phyloP scores from a whole-genome alignment of 1,284 basidiomycete species.

The Tremellales sp. region DNA sequence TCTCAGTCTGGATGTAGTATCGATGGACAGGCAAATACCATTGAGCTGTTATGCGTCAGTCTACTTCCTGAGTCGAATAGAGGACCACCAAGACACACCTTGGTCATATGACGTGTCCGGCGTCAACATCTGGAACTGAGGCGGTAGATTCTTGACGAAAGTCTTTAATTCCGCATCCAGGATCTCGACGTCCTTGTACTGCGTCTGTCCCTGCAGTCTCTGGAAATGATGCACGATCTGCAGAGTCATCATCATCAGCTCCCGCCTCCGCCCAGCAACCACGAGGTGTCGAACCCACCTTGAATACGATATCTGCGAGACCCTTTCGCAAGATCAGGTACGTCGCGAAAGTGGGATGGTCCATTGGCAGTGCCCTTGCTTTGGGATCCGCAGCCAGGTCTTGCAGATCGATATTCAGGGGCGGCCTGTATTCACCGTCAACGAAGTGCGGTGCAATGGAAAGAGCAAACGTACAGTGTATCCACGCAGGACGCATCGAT shows the following conservation, averaged over 20 bases:
- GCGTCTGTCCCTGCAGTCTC: constrained; percentile 67
- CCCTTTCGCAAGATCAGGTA: constrained; percentile 81
- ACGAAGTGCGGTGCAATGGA: not conserved
- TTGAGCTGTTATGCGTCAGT: constrained; percentile 17
- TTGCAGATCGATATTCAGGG: constrained; percentile 74
- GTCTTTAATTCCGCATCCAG: constrained; percentile 78
- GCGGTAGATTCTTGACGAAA: constrained; percentile 70
- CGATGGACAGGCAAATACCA: constrained; percentile 42
- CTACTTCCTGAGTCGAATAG: constrained; percentile 1
- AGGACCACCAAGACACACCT: constrained; percentile 25
- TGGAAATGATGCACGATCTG: constrained; percentile 86
- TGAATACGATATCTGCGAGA: constrained; percentile 80
- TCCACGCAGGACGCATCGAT: constrained; percentile 38
- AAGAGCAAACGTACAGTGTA: constrained; percentile 48
- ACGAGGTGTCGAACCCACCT: constrained; percentile 31
- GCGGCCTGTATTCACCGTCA: constrained; percentile 39
- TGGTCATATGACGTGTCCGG: constrained; percentile 35
- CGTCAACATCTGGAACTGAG: constrained; percentile 40
- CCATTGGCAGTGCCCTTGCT: constrained; percentile 40
- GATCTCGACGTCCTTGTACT: constrained; percentile 74
- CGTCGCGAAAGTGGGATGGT: constrained; percentile 70
- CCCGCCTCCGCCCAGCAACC: not conserved
- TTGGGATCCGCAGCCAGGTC: constrained; percentile 40
- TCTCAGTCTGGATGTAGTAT: constrained; percentile 47
- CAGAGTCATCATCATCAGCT: no score